A percentile compares a stretch with the other conserved stretches of the same genome.
Conservation (phyloP, 108 stramenopile species). For the Nitzschia palea region DNA sequence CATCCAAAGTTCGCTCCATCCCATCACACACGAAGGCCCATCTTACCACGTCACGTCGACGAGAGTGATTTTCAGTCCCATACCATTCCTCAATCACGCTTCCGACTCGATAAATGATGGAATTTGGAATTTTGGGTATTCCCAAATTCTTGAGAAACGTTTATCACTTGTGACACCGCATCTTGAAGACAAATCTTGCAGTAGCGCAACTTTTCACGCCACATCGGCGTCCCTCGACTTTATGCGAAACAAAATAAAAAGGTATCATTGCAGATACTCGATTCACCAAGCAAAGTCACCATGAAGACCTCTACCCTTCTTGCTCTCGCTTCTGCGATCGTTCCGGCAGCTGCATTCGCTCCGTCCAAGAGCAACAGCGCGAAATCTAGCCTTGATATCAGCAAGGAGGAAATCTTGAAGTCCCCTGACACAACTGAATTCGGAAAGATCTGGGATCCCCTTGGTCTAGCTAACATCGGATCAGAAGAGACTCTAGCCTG, state of each 20-base stretch:
- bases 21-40: too few species aligned
- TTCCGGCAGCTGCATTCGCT: slow-evolving; percentile 38
- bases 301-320: slow-evolving; percentile 52
- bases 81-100: too few species aligned
- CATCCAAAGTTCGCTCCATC: too few species aligned
- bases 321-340: slow-evolving; percentile 32
- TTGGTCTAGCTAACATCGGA: slow-evolving; percentile 65
- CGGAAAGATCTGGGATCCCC: slow-evolving; percentile 73
- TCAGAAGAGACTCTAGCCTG: slow-evolving; percentile 77
- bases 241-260: background rate
- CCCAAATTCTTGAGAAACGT: background rate
- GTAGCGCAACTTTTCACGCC: background rate
- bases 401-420: slow-evolving; percentile 56
- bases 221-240: background rate
- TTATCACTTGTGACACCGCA: background rate
- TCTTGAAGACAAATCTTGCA: slow-evolving; percentile 15
- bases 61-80: too few species aligned
- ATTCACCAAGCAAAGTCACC: background rate
- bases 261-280: background rate
- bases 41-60: too few species aligned
- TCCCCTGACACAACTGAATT: slow-evolving; percentile 68
- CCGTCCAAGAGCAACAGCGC: slow-evolving; percentile 32
- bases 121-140: background rate
- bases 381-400: slow-evolving; percentile 30
- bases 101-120: too few species aligned